phyloP scores from a whole-genome alignment of 257 asterid genomes.

The Ballota nigra region DNA sequence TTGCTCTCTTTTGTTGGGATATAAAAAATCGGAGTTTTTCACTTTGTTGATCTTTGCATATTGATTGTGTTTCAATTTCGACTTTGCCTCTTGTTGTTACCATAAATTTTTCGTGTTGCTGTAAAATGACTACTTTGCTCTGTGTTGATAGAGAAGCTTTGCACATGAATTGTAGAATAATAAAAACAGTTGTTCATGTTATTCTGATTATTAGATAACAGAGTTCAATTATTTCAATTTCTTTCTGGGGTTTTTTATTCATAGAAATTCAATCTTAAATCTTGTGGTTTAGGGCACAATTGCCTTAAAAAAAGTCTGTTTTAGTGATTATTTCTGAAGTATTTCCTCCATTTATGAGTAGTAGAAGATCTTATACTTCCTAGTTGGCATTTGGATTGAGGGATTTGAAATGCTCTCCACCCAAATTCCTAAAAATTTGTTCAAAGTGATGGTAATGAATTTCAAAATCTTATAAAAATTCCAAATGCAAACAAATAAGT shows the following conservation, averaged over 20 bases:
- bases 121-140: neutral
- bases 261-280: neutral
- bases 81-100: neutral
- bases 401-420: neutral
- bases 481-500: constrained; percentile 1
- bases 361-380: neutral
- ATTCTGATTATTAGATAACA: neutral
- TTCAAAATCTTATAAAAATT: neutral
- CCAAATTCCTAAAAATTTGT: neutral
- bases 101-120: neutral
- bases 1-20: neutral
- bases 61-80: neutral
- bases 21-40: neutral
- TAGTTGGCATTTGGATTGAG: neutral
- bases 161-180: neutral
- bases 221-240: neutral
- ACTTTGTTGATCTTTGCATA: neutral
- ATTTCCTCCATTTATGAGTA: neutral
- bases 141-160: neutral
- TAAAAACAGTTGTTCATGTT: neutral
- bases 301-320: neutral
- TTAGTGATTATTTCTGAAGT: neutral
- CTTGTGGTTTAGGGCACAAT: neutral
- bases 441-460: neutral
- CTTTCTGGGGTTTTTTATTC: neutral